Conservation (phyloP, 768 basidiomycete species). For the Boletus coccyginus region DNA sequence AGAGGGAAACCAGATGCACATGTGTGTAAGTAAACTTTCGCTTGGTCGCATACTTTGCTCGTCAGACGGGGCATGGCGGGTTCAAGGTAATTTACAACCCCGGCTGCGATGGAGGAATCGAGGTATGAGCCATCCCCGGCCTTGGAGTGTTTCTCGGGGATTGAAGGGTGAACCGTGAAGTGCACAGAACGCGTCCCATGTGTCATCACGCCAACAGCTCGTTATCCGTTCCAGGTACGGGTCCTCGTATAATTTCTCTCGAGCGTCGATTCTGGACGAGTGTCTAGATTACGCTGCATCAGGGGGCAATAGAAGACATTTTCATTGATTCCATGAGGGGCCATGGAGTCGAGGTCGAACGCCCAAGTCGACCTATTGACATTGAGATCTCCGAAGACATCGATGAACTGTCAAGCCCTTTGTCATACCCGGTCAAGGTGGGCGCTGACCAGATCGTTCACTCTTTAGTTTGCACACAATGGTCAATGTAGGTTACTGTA, state of each 20-base stretch:
- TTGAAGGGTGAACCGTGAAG: conserved; percentile 32
- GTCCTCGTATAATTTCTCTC: not conserved
- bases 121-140: conserved; percentile 37
- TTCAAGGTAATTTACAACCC: conserved; percentile 75
- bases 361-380: conserved; percentile 31
- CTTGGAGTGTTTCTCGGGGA: not conserved
- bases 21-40: conserved; percentile 47
- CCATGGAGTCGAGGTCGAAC: conserved; percentile 34
- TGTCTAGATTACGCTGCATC: conserved; percentile 35
- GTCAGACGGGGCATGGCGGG: not conserved
- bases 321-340: conserved; percentile 40
- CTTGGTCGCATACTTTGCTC: not conserved
- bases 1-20: conserved; percentile 67
- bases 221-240: conserved; percentile 67
- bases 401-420: conserved; percentile 32
- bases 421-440: conserved; percentile 34
- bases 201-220: conserved; percentile 57
- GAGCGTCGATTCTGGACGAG: not conserved
- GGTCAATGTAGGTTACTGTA: conserved; percentile 19
- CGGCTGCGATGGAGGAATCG: conserved; percentile 53
- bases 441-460: not conserved
- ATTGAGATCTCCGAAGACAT: conserved; percentile 36
- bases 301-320: conserved; percentile 40
- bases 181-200: conserved; percentile 61
- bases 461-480: not conserved